Conservation (phyloP, 1,284 basidiomycete species). For the Malassezia slooffiae region DNA sequence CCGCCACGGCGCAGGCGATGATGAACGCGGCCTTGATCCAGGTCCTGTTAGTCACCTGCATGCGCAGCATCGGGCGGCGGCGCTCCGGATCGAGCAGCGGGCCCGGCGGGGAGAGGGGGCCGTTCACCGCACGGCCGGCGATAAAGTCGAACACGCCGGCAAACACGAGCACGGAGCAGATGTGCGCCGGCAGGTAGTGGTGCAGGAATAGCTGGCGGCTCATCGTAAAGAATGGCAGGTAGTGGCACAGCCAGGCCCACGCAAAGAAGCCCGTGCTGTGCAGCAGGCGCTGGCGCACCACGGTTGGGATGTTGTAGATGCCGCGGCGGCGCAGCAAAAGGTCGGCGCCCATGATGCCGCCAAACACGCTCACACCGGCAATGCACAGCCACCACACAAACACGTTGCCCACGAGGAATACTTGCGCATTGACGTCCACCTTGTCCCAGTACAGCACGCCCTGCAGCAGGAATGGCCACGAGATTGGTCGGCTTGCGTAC, state of each 20-base stretch:
- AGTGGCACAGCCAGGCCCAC: slow-evolving; percentile 87
- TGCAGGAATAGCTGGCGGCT: slow-evolving; percentile 81
- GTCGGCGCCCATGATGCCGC: slow-evolving; percentile 81
- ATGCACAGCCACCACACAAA: slow-evolving; percentile 90
- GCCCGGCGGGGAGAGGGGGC: slow-evolving; percentile 65
- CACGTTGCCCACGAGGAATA: slow-evolving; percentile 90
- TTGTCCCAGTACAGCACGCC: slow-evolving; percentile 97
- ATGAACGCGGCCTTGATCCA: slow-evolving; percentile 16
- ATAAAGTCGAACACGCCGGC: slow-evolving; percentile 86
- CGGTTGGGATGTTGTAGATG: slow-evolving; percentile 64
- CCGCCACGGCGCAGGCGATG: slow-evolving; percentile 3
- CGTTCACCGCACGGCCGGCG: slow-evolving; percentile 61
- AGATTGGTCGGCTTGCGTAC: slow-evolving; percentile 83
- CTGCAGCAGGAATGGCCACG: slow-evolving; percentile 91
- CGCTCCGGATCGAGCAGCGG: slow-evolving; percentile 33
- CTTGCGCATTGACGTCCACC: slow-evolving; percentile 70
- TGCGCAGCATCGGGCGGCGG: slow-evolving; percentile 15
- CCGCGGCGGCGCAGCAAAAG: slow-evolving; percentile 73
- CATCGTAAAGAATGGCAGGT: slow-evolving; percentile 97
- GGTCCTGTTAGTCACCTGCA: slow-evolving; percentile 12
- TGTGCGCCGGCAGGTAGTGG: slow-evolving; percentile 75
- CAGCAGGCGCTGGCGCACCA: slow-evolving; percentile 76
- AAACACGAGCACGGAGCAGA: slow-evolving; percentile 79
- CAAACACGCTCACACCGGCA: slow-evolving; percentile 69
- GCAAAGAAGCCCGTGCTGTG: slow-evolving; percentile 93